Percentiles rank a stretch among this genome's conserved stretches.
Evolutionary conservation across 148 eudicot genomes (phyloP).

Genomic region (Rheum nobile): DNA sequence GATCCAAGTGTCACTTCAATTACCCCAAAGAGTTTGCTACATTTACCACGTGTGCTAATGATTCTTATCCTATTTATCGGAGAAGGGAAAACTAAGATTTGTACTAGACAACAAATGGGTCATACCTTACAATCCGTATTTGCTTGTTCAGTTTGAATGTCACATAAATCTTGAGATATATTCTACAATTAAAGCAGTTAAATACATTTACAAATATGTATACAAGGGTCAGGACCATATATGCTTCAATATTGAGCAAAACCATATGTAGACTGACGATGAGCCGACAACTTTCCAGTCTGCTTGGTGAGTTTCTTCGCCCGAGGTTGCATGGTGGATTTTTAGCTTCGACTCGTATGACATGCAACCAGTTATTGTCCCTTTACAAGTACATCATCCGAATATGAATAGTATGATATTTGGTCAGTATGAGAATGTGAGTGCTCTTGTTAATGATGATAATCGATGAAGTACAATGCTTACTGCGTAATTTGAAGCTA

Average conservation of each 20-base stretch:
- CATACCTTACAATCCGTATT: background rate
- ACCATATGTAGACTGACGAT: background rate
- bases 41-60: background rate
- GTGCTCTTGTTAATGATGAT: no score
- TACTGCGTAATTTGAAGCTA: background rate
- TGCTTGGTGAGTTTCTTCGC: background rate
- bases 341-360: background rate
- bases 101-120: background rate
- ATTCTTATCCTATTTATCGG: background rate
- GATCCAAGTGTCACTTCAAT: background rate
- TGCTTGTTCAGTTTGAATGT: background rate
- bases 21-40: background rate
- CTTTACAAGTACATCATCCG: background rate
- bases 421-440: no score
- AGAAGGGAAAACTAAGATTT: background rate
- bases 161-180: background rate
- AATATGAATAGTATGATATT: no score
- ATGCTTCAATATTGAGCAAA: background rate
- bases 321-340: background rate
- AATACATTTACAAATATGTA: background rate
- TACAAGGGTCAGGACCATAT: no score
- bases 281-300: background rate
- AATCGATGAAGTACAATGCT: no score
- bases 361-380: background rate
- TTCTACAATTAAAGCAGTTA: background rate